phyloP scores from a whole-genome alignment of 768 basidiomycete genomes.

The Termitomyces heimii region DNA sequence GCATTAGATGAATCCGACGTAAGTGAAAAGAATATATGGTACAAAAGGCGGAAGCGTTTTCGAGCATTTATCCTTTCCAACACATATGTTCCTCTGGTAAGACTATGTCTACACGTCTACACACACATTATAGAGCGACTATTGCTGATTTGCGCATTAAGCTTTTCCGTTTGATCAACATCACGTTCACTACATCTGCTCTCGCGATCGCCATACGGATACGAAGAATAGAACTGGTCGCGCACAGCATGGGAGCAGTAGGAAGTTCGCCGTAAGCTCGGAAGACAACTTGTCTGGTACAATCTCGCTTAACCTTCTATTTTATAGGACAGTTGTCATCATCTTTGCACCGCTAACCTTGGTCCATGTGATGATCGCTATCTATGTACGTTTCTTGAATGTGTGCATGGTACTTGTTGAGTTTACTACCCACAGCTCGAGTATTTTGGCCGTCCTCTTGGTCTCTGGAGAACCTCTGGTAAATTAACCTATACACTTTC shows the following conservation, averaged over 20 bases:
- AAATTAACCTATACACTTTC: conserved; percentile 84
- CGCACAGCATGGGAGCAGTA: conserved; percentile 58
- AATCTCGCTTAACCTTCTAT: not conserved
- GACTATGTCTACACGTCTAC: conserved; percentile 16
- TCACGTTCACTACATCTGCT: conserved; percentile 74
- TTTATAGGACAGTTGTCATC: conserved; percentile 68
- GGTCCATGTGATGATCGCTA: conserved; percentile 77
- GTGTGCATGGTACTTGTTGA: not conserved
- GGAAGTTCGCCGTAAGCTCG: conserved; percentile 74
- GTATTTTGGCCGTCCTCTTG: conserved; percentile 88
- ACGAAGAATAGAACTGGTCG: conserved; percentile 46
- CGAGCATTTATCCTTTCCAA: conserved; percentile 69
- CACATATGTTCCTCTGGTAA: conserved; percentile 72
- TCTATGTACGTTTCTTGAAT: conserved; percentile 57
- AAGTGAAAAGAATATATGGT: conserved; percentile 25
- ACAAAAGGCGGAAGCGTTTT: conserved; percentile 38
- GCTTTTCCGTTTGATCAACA: conserved; percentile 83
- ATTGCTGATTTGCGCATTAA: conserved; percentile 20
- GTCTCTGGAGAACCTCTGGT: conserved; percentile 85
- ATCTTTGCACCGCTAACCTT: conserved; percentile 82
- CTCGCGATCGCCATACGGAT: conserved; percentile 78
- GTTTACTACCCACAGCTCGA: conserved; percentile 54
- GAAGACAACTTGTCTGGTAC: not conserved
- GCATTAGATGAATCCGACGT: conserved; percentile 20
- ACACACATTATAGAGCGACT: conserved; percentile 4